Conservation (phyloP, 495 filamentous ascomycete genomes). For the Neurospora sublineolata region DNA sequence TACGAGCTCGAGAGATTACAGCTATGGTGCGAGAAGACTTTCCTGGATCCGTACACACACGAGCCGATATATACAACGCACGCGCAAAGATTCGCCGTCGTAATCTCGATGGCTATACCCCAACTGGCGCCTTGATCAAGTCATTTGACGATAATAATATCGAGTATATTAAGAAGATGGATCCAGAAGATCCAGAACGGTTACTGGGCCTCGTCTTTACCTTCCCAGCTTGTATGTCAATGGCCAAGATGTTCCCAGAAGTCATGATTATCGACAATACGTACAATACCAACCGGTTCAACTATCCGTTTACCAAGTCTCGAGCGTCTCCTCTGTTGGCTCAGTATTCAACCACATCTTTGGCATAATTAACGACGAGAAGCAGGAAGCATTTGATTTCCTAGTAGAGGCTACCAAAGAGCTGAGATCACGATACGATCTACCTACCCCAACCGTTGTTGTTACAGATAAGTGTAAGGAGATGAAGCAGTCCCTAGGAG, state of each 20-base stretch:
- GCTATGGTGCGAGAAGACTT: neutral
- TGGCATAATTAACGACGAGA: too few species aligned
- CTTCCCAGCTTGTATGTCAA: neutral
- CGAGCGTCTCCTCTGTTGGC: neutral
- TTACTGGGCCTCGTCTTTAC: neutral
- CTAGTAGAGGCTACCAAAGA: too few species aligned
- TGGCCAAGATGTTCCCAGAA: neutral
- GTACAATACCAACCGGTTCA: neutral
- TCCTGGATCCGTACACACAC: neutral
- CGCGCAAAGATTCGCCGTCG: neutral
- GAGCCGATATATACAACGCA: neutral
- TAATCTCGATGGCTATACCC: neutral
- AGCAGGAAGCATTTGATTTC: too few species aligned
- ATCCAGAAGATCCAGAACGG: neutral
- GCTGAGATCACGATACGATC: too few species aligned
- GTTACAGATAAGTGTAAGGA: too few species aligned
- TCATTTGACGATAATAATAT: neutral
- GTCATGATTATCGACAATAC: neutral
- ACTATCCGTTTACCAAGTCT: neutral
- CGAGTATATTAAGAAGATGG: neutral
- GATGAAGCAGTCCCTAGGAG: too few species aligned
- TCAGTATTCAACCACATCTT: neutral
- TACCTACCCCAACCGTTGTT: too few species aligned
- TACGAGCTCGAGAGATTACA: neutral
- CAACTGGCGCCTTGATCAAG: neutral